phyloP scores from a whole-genome alignment of 768 basidiomycete genomes.

The Calocera viscosa region DNA sequence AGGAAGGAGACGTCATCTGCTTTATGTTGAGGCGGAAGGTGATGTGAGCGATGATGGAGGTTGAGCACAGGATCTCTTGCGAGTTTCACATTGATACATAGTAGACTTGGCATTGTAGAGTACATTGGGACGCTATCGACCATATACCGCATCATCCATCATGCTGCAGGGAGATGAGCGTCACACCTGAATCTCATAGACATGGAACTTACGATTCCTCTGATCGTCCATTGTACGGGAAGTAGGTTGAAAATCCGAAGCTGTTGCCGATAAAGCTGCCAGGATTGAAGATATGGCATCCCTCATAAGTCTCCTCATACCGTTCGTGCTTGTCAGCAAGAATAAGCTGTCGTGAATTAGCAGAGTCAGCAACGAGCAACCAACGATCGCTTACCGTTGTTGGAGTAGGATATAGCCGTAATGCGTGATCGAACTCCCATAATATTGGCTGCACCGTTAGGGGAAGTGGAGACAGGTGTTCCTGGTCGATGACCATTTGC shows the following conservation, averaged over 20 bases:
- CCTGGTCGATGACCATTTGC: constrained; percentile 92
- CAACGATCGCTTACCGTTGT: constrained; percentile 55
- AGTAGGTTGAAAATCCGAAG: constrained; percentile 82
- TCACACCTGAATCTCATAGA: not conserved
- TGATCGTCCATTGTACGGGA: constrained; percentile 70
- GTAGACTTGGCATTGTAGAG: not conserved
- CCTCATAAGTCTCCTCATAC: constrained; percentile 92
- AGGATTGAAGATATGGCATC: constrained; percentile 98
- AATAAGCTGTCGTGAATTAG: constrained; percentile 46
- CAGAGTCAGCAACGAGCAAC: not conserved
- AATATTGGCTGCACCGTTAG: constrained; percentile 73
- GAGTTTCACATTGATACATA: not conserved
- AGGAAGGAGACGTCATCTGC: not conserved
- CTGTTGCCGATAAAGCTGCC: constrained; percentile 77
- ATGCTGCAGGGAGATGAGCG: not conserved
- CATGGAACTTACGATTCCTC: constrained; percentile 54
- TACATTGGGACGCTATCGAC: not conserved
- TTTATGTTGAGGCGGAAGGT: not conserved
- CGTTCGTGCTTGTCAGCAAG: constrained; percentile 94
- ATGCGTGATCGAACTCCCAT: constrained; percentile 80
- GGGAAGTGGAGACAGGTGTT: constrained; percentile 81
- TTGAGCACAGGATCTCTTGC: not conserved
- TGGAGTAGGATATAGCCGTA: constrained; percentile 88
- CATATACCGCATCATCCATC: constrained; percentile 4
- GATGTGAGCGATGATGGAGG: not conserved